Base-by-base conservation (phyloP, 768 basidiomycete genomes). In the Mycena alexandri region DNA sequence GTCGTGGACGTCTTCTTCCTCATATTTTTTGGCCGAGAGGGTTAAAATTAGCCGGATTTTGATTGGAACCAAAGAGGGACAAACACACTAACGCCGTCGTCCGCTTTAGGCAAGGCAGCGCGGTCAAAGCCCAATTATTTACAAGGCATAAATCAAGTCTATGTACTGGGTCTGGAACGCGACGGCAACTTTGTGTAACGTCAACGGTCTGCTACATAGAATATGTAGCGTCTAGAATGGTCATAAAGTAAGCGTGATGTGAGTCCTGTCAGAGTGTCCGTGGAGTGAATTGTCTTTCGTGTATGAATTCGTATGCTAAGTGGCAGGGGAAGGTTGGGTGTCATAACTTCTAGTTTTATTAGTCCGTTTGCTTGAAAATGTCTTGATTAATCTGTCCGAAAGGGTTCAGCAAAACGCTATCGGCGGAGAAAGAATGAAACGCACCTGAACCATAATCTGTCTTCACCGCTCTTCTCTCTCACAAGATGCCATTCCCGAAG, bases 371-470 rank as follows among this genome's bases (percentile, higher is more conserved):
- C 41, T 43, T 56, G 55, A 22, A 53, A 48, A 61, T 46, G 70
- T 71, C 48, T 53, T 71, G 38, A 65, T 63, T 61, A 71, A 24
- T 71, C 70, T 71, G 47, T 22, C 25, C 43, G 24, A 53, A 47
- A 21, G 36, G 44, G 19, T 47, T 41, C 9, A 21, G 10, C 47
- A 2, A 44, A 22, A 56, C 24, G n/a, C 9, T n/a, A 36, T 17
- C n/a, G 22, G 59, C 59, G 52, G 25, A 46, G 60, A 63, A 61
- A 55, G 57, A 34, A 48, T 57, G 46, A 69, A 42, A 74, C 85
- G 68, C 64, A 89, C 91, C 84, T 88, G 72, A 92, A 80, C 90
- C 90, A 92, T 29, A 91, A 72, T 71, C 83, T 84, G 8, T 88
- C 86, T 2, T 81, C 80, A 3, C 85, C 83, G 56, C 89, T 85